Evolutionary conservation across 495 filamentous ascomycete genomes (phyloP), one percentile per base, ranked within the genome.

Genomic region (Trichoderma reesei): DNA sequence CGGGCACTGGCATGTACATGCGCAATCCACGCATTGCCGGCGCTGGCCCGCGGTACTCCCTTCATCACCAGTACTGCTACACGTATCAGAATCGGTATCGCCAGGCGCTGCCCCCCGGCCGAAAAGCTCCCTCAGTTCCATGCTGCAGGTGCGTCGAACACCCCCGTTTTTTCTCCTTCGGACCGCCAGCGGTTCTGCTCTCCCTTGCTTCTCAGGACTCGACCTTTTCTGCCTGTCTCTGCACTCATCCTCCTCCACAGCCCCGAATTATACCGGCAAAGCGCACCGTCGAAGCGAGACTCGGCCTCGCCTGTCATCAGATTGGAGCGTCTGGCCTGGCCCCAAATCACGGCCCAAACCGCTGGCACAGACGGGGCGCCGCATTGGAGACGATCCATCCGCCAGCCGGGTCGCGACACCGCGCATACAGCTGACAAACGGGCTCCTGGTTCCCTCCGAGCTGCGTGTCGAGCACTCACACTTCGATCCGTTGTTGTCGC

Each of bases 61-160:
- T 18, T 16, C 41, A 44, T 11, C 41, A 44, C 4, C 41, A 16
- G 41, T 16, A 44, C 3, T 16, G 44, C 16, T 20, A 5, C 16
- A 48, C 8, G 37, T 10, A 4, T 39, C 37, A 39, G 37, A 39
- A 39, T 46, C 16, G 42, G 51, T 31, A 56, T 56, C 51, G 51
- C 10, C 51, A 56, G 26, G 51, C 51, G 51, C 37, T 39, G 37
- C 10, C 37, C 37, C 37, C 37, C 37, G 37, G 37, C 37, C 37
- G 5, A 39, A 39, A 10, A n/a, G n/a, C n/a, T n/a, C 51, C 20
- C 48, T 26, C 51, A 34, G 51, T 33, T 14, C n/a, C n/a, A n/a
- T n/a, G 51, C 51, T 56, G 51, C 51, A 56, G 51, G 26, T 56
- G 51, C 51, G 51, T 56, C 51, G 51, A 56, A 56, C 51, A 56